Evolutionary conservation across 2,329 filamentous ascomycete species (phyloP).

Genomic region (Cadophora malorum): DNA sequence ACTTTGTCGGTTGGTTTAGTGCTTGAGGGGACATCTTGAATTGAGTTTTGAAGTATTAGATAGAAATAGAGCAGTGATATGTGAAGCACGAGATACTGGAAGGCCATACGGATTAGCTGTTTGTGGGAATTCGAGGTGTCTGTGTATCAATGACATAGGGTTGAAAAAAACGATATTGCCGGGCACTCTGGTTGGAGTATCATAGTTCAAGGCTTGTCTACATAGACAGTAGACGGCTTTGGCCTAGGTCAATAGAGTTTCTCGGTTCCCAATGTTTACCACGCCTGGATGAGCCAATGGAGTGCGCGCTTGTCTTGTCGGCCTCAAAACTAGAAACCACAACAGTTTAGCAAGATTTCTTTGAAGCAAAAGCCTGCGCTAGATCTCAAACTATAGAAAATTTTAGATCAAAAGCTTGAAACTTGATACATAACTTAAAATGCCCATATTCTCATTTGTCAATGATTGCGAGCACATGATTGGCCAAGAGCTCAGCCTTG

Average conservation of each 20-base stretch:
- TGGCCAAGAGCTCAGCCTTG: conserved; percentile 15
- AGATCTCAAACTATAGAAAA: neutral
- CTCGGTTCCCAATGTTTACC: conserved; percentile 9
- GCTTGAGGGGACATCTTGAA: neutral
- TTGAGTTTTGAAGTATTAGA: neutral
- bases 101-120: neutral
- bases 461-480: neutral
- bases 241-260: neutral
- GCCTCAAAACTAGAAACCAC: neutral
- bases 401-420: neutral
- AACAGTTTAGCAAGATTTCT: neutral
- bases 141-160: neutral
- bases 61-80: neutral
- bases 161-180: neutral
- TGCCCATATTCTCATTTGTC: neutral
- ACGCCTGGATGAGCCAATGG: neutral
- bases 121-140: neutral
- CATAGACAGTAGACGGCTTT: neutral
- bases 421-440: neutral
- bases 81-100: neutral
- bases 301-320: neutral
- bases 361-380: too few relatives aligned
- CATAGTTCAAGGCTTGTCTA: neutral
- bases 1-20: neutral
- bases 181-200: neutral